Evolutionary conservation across 257 asterid species (phyloP), one percentile per base, ranked within the genome.

Genomic region (Solanum peruvianum): DNA sequence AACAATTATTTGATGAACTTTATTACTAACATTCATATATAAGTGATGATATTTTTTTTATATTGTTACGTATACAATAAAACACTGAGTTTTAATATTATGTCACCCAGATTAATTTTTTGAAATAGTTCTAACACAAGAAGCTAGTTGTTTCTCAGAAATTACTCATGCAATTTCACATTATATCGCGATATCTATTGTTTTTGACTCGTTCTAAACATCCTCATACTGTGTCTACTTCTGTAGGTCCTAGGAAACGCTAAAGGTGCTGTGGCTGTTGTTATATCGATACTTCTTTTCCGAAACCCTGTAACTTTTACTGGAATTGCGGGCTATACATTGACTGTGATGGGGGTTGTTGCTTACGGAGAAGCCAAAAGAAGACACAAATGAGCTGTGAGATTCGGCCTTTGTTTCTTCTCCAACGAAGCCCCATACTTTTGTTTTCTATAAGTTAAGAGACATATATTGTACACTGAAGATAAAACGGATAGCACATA

Each of bases 211-310:
- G 6, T 82, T 60, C 86, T 60, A 83, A 86, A 5, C 60, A 35
- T 84, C 27, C 44, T 88, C 7, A n/a, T 13, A 77, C 31, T 25
- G 49, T 83, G 29, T 75, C 37, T 20, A 73, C 27, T 86, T 62
- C 86, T 35, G 35, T 92, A 97, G 99, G 99, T 97, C 49, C 88
- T 97, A 85, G 99, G 99, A 83, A 97, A 97, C 86, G 99, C 99
- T n/a, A 97, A 97, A 88, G 99, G 99, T 0, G 99, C 99, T 1
- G 99, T 97, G 88, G 99, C 99, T 0, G 99, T 97, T 71, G 99
- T 97, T n/a, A 95, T 97, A 78, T 97, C 99, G 11, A 97, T 97
- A 80, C 97, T 97, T 84, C 85, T 97, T 9, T 97, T 97, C 94
- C 95, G 87, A 33, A 97, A 97, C 85, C 99, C 99, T 13, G 98